Base-by-base conservation (phyloP, 176 grass and related monocot genomes). In the Olyra latifolia region DNA sequence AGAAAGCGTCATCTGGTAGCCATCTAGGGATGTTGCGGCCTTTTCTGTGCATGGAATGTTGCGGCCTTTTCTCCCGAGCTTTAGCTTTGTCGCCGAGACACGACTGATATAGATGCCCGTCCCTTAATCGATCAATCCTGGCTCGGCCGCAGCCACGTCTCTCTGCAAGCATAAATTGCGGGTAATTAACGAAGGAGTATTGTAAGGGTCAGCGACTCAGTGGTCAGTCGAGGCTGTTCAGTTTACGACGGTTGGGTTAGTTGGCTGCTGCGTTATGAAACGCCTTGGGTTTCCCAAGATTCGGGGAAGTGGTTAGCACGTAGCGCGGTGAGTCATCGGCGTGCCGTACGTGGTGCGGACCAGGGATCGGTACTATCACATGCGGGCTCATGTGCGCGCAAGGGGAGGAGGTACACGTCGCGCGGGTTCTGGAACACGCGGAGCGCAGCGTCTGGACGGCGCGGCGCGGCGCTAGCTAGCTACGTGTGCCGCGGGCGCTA, bases 21-120 rank as follows among this genome's bases (percentile, higher is more conserved):
- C 64, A n/a, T 57, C n/a, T n/a, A n/a, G 78, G 64, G 69, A 80
- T 80, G 77, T 56, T 9, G 17, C 50, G 13, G 7, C 25, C 15
- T 76, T 60, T 45, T 46, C 39, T 61, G n/a, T 45, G 38, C 64
- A n/a, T 57, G 78, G 64, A 80, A 80, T 80, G 77, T 56, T 9
- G 17, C 50, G 13, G 7, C 25, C 15, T 76, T 60, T 45, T 46
- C 39, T 61, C 1, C 2, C 39, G 44, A 35, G 59, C 19, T 39
- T 41, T 14, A 56, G 50, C 13, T 56, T 39, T 58, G 38, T 61
- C 30, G 55, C 13, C 2, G 54, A 16, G 72, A 75, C 38, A 28
- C 15, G 12, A 16, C 4, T 62, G 1, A 35, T 35, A 35, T 35
- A 35, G 32, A 35, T 35, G 32, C 32, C 32, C 32, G 32, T 35